These are phyloP conservation scores for Hyaloperonospora arabidopsidis DNA, from an alignment of 352 stramenopile genomes.

Conservation along the genomic window DNA sequence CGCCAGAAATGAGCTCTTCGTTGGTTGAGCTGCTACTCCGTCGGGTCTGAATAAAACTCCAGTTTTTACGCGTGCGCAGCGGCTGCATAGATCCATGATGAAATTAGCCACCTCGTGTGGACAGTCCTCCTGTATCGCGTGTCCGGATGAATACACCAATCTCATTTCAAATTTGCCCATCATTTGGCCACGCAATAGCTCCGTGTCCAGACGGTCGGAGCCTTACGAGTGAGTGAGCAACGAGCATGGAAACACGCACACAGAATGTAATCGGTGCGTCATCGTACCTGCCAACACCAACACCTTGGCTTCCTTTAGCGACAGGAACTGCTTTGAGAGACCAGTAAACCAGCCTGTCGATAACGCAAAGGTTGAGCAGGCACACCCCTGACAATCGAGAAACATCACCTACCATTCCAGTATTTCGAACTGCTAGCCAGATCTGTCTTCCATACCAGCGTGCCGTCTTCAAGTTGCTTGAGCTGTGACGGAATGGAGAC, in stretches of 20 bases:
- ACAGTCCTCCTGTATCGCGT: slow-evolving; percentile 84
- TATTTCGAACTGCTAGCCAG: slow-evolving; percentile 62
- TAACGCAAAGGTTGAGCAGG: slow-evolving; percentile 2
- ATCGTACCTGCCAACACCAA: slow-evolving; percentile 65
- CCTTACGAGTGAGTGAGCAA: slow-evolving; percentile 18
- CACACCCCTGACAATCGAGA: not conserved
- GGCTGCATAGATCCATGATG: slow-evolving; percentile 54
- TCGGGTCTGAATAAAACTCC: slow-evolving; percentile 29
- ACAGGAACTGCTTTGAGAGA: slow-evolving; percentile 82
- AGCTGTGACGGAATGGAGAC: slow-evolving; percentile 82
- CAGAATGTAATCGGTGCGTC: not conserved
- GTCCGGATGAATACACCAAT: slow-evolving; percentile 81
- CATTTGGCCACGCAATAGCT: slow-evolving; percentile 84
- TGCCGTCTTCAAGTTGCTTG: slow-evolving; percentile 35
- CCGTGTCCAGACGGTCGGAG: slow-evolving; percentile 81
- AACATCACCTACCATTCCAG: slow-evolving; percentile 48
- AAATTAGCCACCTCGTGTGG: slow-evolving; percentile 62
- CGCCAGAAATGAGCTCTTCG: slow-evolving; percentile 33
- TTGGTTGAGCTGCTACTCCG: slow-evolving; percentile 23
- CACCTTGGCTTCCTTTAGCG: slow-evolving; percentile 66
- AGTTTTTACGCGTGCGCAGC: slow-evolving; percentile 37
- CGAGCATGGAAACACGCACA: not conserved
- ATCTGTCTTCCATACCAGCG: slow-evolving; percentile 70
- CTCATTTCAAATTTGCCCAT: slow-evolving; percentile 87
- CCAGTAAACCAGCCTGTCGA: slow-evolving; percentile 71